These are phyloP conservation scores for Tricholoma flavovirens DNA, from an alignment of 768 basidiomycete genomes.

Conservation along the genomic window DNA sequence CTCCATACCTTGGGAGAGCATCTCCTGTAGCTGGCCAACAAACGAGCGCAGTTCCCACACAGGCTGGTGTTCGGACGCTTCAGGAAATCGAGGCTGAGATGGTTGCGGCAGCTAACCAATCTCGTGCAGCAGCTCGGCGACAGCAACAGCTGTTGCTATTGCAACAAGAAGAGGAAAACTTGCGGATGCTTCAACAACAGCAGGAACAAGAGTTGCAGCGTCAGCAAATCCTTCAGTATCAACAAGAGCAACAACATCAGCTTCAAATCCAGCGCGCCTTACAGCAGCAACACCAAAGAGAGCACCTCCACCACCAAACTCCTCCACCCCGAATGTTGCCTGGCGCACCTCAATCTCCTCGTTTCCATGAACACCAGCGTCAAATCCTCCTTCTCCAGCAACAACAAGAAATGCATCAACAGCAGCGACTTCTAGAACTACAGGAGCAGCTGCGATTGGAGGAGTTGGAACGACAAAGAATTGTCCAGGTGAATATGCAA, in stretches of 20 bases:
- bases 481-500: slow-evolving; percentile 42
- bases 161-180: slow-evolving; percentile 34
- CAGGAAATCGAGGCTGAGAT: slow-evolving; percentile 85
- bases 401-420: slow-evolving; percentile 58
- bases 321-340: slow-evolving; percentile 74
- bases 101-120: slow-evolving; percentile 53
- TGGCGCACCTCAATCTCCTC: slow-evolving; percentile 64
- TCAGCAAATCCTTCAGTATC: slow-evolving; percentile 40
- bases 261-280: slow-evolving; percentile 40
- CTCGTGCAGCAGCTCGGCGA: slow-evolving; percentile 17
- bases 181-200: slow-evolving; percentile 26
- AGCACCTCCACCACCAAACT: slow-evolving; percentile 45
- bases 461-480: slow-evolving; percentile 60
- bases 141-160: slow-evolving; percentile 40
- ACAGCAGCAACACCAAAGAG: slow-evolving; percentile 48
- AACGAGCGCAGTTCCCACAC: slow-evolving; percentile 24
- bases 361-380: slow-evolving; percentile 71
- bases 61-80: slow-evolving; percentile 51
- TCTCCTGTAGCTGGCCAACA: slow-evolving; percentile 25
- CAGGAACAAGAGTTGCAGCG: slow-evolving; percentile 34
- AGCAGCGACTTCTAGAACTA: slow-evolving; percentile 52
- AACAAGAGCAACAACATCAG: slow-evolving; percentile 45
- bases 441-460: slow-evolving; percentile 63
- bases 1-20: slow-evolving; percentile 27
- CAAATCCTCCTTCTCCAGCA: slow-evolving; percentile 65